A percentile compares a stretch with the other conserved stretches of the same genome.
Evolutionary conservation across 2,329 filamentous ascomycete genomes (phyloP).

Genomic region (Ascocoryne sarcoides): DNA sequence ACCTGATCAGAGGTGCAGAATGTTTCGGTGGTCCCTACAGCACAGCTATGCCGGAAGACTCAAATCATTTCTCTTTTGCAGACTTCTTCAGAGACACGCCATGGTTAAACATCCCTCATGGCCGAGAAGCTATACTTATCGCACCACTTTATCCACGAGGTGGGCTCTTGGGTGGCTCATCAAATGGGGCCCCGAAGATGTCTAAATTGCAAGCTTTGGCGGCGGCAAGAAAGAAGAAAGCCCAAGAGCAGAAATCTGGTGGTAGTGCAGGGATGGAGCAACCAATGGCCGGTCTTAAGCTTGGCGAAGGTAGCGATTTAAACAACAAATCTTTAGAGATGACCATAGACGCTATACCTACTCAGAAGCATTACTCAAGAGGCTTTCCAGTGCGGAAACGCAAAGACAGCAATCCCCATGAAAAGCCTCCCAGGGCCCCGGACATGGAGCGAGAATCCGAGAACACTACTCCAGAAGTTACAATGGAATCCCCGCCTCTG

Average conservation of each 20-base stretch:
- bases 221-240: conserved; percentile 76
- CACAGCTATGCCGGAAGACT: too few species aligned
- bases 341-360: neutral
- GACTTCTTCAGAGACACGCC: conserved; percentile 76
- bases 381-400: conserved; percentile 26
- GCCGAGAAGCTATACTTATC: conserved; percentile 58
- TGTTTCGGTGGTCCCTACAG: too few species aligned
- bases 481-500: conserved; percentile 11
- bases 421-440: conserved; percentile 17
- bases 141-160: conserved; percentile 49
- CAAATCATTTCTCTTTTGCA: conserved; percentile 38
- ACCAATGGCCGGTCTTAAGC: conserved; percentile 20
- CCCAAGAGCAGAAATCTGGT: conserved; percentile 46
- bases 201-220: conserved; percentile 90
- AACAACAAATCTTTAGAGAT: neutral
- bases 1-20: neutral
- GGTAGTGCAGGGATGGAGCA: conserved; percentile 17
- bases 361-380: conserved; percentile 9
- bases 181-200: conserved; percentile 55
- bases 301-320: conserved; percentile 2
- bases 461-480: conserved; percentile 1
- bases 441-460: conserved; percentile 5
- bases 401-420: conserved; percentile 26
- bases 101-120: conserved; percentile 66
- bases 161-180: conserved; percentile 71